These are phyloP conservation scores for Fusarium sp. DNA, from an alignment of 2,329 filamentous ascomycete genomes.

Conservation along the genomic window DNA sequence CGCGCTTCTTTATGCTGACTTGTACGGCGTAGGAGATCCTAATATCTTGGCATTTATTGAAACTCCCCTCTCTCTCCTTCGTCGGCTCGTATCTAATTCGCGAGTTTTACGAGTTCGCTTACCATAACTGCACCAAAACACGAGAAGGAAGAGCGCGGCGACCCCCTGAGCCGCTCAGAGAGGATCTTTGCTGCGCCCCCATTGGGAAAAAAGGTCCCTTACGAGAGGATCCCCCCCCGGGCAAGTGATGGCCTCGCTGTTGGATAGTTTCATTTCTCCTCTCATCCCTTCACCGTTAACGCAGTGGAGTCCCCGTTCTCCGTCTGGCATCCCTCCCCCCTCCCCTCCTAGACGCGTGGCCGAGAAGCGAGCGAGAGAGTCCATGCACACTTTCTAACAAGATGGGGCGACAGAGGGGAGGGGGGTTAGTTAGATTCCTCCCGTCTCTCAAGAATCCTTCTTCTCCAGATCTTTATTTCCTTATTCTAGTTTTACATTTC, in stretches of 20 bases:
- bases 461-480: background rate
- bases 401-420: conserved; percentile 10
- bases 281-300: conserved; percentile 9
- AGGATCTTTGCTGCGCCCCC: conserved; percentile 12
- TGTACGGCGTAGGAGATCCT: conserved; percentile 14
- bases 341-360: conserved; percentile 25
- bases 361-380: background rate
- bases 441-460: conserved; percentile 1
- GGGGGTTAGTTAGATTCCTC: background rate
- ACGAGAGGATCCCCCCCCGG: background rate
- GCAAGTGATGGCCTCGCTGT: conserved; percentile 14
- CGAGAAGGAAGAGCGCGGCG: background rate
- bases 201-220: background rate
- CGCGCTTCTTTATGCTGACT: background rate
- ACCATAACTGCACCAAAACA: background rate
- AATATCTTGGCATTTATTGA: conserved; percentile 12
- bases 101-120: background rate
- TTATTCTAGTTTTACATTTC: background rate
- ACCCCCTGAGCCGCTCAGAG: background rate
- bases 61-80: background rate
- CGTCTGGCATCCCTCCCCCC: background rate
- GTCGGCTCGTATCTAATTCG: background rate
- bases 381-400: conserved; percentile 17
- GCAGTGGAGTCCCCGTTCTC: conserved; percentile 18
- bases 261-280: conserved; percentile 28